A percentile compares a stretch with the other conserved stretches of the same genome.
These are phyloP conservation scores for Anisogramma anomala DNA, from an alignment of 2,329 filamentous ascomycete genomes.

Conservation along the genomic window DNA sequence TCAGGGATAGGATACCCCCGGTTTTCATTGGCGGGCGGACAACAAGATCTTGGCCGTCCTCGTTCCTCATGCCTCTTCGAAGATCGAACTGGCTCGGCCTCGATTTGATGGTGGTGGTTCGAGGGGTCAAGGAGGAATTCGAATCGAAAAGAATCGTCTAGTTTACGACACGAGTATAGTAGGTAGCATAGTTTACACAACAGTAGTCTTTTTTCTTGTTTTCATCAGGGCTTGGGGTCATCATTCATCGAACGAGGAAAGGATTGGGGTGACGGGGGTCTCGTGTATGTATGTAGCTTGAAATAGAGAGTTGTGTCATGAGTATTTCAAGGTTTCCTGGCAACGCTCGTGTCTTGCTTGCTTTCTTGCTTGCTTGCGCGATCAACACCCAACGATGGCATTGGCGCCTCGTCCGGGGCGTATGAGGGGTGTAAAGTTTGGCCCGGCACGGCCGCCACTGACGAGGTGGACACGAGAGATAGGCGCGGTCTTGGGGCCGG, in stretches of 20 bases:
- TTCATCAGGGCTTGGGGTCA: background rate
- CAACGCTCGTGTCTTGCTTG: background rate
- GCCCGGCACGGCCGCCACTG: no score
- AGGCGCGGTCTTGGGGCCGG: no score
- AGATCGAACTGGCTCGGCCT: background rate
- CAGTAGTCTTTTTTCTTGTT: background rate
- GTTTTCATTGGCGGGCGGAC: background rate
- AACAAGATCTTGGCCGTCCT: no score
- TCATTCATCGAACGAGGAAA: background rate
- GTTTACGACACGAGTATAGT: background rate
- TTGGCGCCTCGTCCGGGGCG: no score
- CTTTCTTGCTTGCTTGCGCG: background rate
- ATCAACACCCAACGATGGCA: no score
- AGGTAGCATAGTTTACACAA: background rate
- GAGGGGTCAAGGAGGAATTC: background rate
- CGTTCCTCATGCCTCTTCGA: no score
- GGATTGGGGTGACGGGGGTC: background rate
- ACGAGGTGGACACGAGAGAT: no score
- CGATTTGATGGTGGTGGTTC: background rate
- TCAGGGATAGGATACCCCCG: background rate
- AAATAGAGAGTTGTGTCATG: background rate
- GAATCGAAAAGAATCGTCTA: no score
- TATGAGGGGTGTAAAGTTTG: no score
- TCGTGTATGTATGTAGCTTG: background rate
- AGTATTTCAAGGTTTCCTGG: background rate